Percentiles rank a stretch among this genome's conserved stretches.
phyloP scores from a whole-genome alignment of 1,284 basidiomycete genomes.

The Irpex rosettiformis region DNA sequence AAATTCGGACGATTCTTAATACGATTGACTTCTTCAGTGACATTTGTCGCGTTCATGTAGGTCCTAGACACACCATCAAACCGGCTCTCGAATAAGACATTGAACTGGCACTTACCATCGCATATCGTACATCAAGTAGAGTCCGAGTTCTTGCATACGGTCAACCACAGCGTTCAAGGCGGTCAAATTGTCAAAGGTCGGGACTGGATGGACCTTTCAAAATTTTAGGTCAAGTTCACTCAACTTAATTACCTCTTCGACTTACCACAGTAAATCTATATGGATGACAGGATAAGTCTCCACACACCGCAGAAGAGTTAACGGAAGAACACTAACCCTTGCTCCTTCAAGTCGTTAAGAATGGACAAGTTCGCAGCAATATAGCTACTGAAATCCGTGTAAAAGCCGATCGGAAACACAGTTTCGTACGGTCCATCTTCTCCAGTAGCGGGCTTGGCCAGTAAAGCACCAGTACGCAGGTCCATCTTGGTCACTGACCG shows the following conservation, averaged over 20 bases:
- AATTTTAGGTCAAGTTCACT: background rate
- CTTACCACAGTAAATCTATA: slow-evolving; percentile 27
- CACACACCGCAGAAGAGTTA: too few relatives aligned
- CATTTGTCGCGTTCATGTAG: slow-evolving; percentile 60
- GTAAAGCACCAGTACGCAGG: slow-evolving; percentile 59
- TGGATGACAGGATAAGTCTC: too few relatives aligned
- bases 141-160: slow-evolving; percentile 65
- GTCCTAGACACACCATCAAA: slow-evolving; percentile 34
- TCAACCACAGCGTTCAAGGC: slow-evolving; percentile 56
- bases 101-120: slow-evolving; percentile 42
- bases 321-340: slow-evolving; percentile 46
- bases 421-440: slow-evolving; percentile 49
- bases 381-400: slow-evolving; percentile 62
- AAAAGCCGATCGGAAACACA: slow-evolving; percentile 72
- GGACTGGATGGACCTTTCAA: slow-evolving; percentile 59
- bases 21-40: slow-evolving; percentile 62
- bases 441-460: slow-evolving; percentile 52
- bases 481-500: slow-evolving; percentile 68
- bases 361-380: slow-evolving; percentile 52
- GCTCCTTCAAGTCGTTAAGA: slow-evolving; percentile 51
- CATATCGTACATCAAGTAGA: slow-evolving; percentile 81
- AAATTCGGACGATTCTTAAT: slow-evolving; percentile 66
- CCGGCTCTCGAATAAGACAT: background rate
- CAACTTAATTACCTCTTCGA: background rate
- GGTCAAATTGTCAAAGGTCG: slow-evolving; percentile 57